phyloP scores from a whole-genome alignment of 805 yeast species.

The Hanseniaspora clermontiae region DNA sequence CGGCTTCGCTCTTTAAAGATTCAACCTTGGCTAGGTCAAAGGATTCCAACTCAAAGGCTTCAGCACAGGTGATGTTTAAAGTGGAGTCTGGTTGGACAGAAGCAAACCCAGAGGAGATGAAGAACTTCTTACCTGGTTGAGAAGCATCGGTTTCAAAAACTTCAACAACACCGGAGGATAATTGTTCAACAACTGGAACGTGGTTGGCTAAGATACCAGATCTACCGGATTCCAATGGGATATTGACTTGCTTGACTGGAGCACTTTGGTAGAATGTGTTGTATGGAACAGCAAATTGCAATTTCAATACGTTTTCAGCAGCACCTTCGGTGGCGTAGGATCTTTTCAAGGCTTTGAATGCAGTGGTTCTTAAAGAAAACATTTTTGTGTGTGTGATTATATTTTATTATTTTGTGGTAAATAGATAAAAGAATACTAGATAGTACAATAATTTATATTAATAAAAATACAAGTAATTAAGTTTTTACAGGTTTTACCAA shows the following conservation, averaged over 20 bases:
- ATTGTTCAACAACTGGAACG: constrained; percentile 94
- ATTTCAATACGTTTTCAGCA: constrained; percentile 59
- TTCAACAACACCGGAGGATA: constrained; percentile 90
- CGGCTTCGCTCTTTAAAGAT: constrained; percentile 79
- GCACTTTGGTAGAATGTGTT: constrained; percentile 46
- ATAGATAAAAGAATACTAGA: background rate
- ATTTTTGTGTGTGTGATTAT: constrained; percentile 1
- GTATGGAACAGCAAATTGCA: constrained; percentile 86
- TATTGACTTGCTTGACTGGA: constrained; percentile 61
- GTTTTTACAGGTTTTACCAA: background rate
- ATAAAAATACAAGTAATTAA: background rate
- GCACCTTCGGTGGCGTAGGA: constrained; percentile 65
- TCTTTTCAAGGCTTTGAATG: constrained; percentile 37
- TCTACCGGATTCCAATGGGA: constrained; percentile 91
- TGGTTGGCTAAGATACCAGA: constrained; percentile 95
- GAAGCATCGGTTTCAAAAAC: constrained; percentile 67
- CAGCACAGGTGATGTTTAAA: constrained; percentile 82
- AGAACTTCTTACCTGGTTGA: constrained; percentile 55
- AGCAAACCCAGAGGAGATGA: constrained; percentile 93
- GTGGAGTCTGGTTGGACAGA: constrained; percentile 90
- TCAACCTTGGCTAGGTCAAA: constrained; percentile 72
- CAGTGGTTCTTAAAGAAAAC: constrained; percentile 13
- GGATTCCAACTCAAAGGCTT: constrained; percentile 83
- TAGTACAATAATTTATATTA: background rate
- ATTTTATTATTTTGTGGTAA: background rate